Evolutionary conservation across 306 rosid species (phyloP), one percentile per base, ranked within the genome.

Genomic region (Quercus dentata): DNA sequence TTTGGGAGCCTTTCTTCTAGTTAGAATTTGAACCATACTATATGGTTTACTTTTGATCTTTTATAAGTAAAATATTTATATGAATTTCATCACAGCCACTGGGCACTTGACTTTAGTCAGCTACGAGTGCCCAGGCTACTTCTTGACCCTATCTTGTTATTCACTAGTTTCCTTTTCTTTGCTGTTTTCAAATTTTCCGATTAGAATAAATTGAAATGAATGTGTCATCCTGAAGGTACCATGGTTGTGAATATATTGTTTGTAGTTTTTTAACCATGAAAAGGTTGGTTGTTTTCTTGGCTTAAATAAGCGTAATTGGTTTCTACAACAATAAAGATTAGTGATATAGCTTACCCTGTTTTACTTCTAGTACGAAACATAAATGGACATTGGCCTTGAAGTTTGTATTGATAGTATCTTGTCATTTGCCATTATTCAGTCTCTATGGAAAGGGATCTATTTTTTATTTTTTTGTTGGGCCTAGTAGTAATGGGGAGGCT

Each of bases 1-100:
- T 25, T 74, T 82, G 69, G 88, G 91, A 76, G 93, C 91, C 71
- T 58, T 69, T 71, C 88, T 89, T 73, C 77, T 87, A 91, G 91
- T 89, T 74, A 58, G 89, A 82, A 72, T 80, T 72, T 74, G 68
- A 33, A 65, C 52, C 68, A 69, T 55, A 65, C 70, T 28, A 25
- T 8, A 2, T 57, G 71, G 28, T 68, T 31, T 31, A 31, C 35
- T 31, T 31, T 31, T 31, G 35, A 31, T 31, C 35, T 31, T 31
- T 31, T 31, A 31, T 31, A 31, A 31, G 35, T 31, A 31, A 31
- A 31, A 31, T 31, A 31, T 31, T 31, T 31, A 31, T 31, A 31
- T 31, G 35, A 31, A 31, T 31, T 31, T 31, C 56, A 2, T 20
- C 56, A 8, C 49, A 2, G 44, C 4, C 28, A 7, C 46, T 65